These are phyloP conservation scores for Corylus avellana DNA, from an alignment of 306 rosid genomes.

Conservation along the genomic window DNA sequence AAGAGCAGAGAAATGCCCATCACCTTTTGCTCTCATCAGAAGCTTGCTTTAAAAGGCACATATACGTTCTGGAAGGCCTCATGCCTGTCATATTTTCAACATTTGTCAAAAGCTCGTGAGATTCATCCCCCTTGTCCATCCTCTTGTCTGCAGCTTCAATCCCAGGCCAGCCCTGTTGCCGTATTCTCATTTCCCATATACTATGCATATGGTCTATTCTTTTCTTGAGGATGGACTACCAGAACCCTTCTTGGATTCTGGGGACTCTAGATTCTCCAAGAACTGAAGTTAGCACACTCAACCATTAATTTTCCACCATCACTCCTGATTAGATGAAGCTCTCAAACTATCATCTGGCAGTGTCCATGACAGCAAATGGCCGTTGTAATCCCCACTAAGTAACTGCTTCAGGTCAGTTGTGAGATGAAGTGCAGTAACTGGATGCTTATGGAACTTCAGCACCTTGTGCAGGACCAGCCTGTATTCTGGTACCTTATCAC, in stretches of 20 bases:
- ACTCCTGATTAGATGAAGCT: constrained; percentile 70
- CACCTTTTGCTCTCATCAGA: constrained; percentile 31
- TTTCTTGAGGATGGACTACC: constrained; percentile 28
- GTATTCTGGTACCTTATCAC: constrained; percentile 68
- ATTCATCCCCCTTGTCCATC: constrained; percentile 31
- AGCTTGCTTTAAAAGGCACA: constrained; percentile 27
- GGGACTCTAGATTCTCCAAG: constrained; percentile 30
- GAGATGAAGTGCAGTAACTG: constrained; percentile 84
- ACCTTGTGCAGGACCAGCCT: constrained; percentile 75
- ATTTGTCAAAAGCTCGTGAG: constrained; percentile 12
- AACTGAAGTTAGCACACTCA: constrained; percentile 46
- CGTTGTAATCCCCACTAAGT: constrained; percentile 87
- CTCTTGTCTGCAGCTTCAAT: constrained; percentile 34
- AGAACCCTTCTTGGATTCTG: constrained; percentile 44
- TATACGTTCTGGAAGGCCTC: constrained; percentile 21
- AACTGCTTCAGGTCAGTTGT: constrained; percentile 84
- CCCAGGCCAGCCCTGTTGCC: constrained; percentile 57
- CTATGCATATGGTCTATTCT: constrained; percentile 30
- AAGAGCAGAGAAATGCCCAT: constrained; percentile 28
- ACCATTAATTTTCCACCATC: constrained; percentile 36
- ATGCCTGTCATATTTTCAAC: constrained; percentile 23
- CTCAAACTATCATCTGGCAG: constrained; percentile 78
- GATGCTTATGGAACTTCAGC: constrained; percentile 84
- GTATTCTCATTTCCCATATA: constrained; percentile 31
- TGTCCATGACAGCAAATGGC: constrained; percentile 91